phyloP scores from a whole-genome alignment of 208 protist genomes.

The Leptomonas pyrrhocoris region DNA sequence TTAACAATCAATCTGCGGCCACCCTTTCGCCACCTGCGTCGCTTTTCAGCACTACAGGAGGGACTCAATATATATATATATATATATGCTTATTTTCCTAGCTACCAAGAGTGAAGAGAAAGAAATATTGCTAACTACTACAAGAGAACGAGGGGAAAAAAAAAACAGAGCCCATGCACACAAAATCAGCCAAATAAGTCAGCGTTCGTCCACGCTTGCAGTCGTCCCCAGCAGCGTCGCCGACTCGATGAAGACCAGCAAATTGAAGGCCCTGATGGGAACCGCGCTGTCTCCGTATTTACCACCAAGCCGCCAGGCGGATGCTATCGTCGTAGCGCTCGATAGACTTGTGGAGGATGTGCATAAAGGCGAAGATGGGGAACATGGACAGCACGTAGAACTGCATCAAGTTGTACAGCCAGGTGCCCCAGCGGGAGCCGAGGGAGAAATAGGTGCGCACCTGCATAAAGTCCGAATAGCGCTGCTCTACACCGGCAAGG shows the following conservation, averaged over 20 bases:
- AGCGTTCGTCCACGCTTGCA: background rate
- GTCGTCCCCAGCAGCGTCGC: background rate
- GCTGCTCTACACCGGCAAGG: constrained; percentile 86
- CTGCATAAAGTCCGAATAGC: constrained; percentile 90
- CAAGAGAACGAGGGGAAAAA: constrained; percentile 12
- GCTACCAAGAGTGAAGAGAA: constrained; percentile 28
- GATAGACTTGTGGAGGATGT: constrained; percentile 79
- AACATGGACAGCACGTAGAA: constrained; percentile 88
- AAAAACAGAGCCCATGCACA: background rate
- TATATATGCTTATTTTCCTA: constrained; percentile 14
- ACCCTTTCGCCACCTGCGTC: too few species aligned
- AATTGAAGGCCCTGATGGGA: background rate
- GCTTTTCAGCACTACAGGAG: too few species aligned
- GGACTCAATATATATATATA: too few species aligned
- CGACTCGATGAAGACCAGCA: background rate
- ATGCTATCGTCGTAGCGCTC: constrained; percentile 89
- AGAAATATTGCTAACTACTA: constrained; percentile 18
- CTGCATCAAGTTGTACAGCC: constrained; percentile 89
- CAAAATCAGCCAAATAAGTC: too few species aligned
- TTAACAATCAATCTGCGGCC: too few species aligned
- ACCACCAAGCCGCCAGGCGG: constrained; percentile 88
- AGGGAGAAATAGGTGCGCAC: constrained; percentile 90
- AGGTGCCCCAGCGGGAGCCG: constrained; percentile 86
- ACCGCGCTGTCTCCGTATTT: constrained; percentile 20
- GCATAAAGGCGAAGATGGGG: constrained; percentile 83